Percentiles rank a stretch among this genome's conserved stretches.
Conservation (phyloP, 371 early-diverging fungal genomes). For the Syncephalastrum sp. region DNA sequence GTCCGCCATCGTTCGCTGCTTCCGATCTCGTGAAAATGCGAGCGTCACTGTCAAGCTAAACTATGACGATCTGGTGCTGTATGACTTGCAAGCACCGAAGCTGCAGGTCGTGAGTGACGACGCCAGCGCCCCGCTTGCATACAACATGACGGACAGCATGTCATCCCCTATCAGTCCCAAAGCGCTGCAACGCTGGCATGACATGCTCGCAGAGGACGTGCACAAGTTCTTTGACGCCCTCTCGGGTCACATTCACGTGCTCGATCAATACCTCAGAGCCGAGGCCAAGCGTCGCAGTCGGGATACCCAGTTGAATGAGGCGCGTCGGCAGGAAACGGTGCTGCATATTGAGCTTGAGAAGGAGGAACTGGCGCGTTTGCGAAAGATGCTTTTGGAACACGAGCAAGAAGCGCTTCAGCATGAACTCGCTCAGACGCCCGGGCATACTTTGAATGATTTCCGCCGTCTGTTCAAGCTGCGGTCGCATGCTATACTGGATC, state of each 20-base stretch:
- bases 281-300: constrained; percentile 13
- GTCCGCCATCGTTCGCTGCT: constrained; percentile 42
- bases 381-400: constrained; percentile 15
- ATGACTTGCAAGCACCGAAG: constrained; percentile 61
- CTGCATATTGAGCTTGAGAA: constrained; percentile 3
- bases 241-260: constrained; percentile 20
- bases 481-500: constrained; percentile 20
- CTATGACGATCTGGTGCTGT: constrained; percentile 50
- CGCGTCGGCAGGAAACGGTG: constrained; percentile 1
- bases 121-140: not conserved
- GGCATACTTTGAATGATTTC: constrained; percentile 38
- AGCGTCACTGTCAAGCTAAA: constrained; percentile 42
- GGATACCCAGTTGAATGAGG: constrained; percentile 9
- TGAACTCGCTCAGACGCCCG: constrained; percentile 16
- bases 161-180: constrained; percentile 12
- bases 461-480: constrained; percentile 33
- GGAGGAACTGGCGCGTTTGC: constrained; percentile 15
- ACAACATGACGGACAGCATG: constrained; percentile 1
- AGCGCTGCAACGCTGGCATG: constrained; percentile 13
- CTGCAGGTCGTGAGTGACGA: constrained; percentile 42
- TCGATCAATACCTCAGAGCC: constrained; percentile 17
- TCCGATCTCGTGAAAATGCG: constrained; percentile 25
- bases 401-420: constrained; percentile 19
- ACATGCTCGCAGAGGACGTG: constrained; percentile 19
- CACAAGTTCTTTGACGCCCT: constrained; percentile 27